Conservation (phyloP, 148 eudicot species). For the Amaranthus hypochondriacus region DNA sequence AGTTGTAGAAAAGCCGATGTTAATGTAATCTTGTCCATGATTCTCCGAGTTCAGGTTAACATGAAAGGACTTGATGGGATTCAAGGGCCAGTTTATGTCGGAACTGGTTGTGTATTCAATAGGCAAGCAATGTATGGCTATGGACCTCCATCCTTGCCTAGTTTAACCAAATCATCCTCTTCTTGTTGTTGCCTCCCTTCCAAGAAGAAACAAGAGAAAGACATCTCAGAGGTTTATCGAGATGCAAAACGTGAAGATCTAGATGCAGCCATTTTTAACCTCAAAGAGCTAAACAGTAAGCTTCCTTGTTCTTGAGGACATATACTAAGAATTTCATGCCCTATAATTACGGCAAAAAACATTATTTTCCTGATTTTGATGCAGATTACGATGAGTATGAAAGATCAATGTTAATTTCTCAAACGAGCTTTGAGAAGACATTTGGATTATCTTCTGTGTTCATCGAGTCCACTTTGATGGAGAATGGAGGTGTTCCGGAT, state of each 20-base stretch:
- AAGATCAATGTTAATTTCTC: constrained; percentile 87
- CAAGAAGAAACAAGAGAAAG: constrained; percentile 66
- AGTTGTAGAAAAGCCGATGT: background rate
- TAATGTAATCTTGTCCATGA: background rate
- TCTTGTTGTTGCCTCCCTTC: constrained; percentile 70
- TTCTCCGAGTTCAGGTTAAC: constrained; percentile 56
- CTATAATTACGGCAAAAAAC: background rate
- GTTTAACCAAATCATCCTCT: constrained; percentile 54
- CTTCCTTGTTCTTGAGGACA: background rate
- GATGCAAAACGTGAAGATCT: constrained; percentile 89
- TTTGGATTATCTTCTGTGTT: constrained; percentile 91
- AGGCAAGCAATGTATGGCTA: constrained; percentile 97
- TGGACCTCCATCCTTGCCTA: constrained; percentile 69
- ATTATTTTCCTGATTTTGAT: background rate
- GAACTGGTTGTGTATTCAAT: constrained; percentile 92
- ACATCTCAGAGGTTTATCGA: constrained; percentile 55
- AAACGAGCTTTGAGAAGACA: constrained; percentile 96
- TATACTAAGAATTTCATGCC: background rate
- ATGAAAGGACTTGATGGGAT: constrained; percentile 99
- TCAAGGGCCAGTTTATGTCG: constrained; percentile 98
- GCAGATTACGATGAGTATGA: constrained; percentile 93
- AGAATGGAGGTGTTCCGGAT: constrained; percentile 86
- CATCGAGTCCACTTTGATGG: constrained; percentile 93
- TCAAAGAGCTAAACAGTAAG: constrained; percentile 87
- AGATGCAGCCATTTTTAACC: constrained; percentile 88